phyloP scores from a whole-genome alignment of 1,284 basidiomycete species.

The Trichosporon sp. region DNA sequence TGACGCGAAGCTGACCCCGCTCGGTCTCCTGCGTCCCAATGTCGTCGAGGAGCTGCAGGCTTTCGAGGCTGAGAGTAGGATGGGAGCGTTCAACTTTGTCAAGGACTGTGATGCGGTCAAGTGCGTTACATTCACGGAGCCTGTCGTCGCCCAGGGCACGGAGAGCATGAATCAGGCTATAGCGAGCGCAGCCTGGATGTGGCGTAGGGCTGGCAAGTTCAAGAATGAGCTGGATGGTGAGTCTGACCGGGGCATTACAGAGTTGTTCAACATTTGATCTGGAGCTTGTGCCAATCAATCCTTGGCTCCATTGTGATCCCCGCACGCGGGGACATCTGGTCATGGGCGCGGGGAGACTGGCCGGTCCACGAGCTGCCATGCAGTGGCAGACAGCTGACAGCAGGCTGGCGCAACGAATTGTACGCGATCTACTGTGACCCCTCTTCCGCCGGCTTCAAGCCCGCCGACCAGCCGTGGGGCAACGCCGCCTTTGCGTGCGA shows the following conservation, averaged over 20 bases:
- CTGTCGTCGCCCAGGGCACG: slow-evolving; percentile 36
- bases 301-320: too few species aligned
- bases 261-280: too few species aligned
- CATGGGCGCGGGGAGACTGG: too few species aligned
- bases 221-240: slow-evolving; percentile 53
- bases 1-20: slow-evolving; percentile 21
- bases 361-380: too few species aligned
- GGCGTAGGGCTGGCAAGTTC: slow-evolving; percentile 55
- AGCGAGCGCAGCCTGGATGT: slow-evolving; percentile 46
- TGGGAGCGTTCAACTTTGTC: slow-evolving; percentile 20
- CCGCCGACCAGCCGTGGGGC: slow-evolving; percentile 27
- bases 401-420: slow-evolving; percentile 78
- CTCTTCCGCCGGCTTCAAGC: slow-evolving; percentile 56
- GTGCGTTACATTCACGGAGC: slow-evolving; percentile 40
- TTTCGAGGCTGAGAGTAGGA: background rate
- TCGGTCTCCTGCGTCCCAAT: slow-evolving; percentile 32
- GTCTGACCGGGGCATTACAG: slow-evolving; percentile 24
- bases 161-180: slow-evolving; percentile 49
- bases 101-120: slow-evolving; percentile 16
- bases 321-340: too few species aligned
- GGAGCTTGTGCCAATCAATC: too few species aligned
- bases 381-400: background rate
- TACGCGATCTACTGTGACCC: slow-evolving; percentile 79
- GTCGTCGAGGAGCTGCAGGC: slow-evolving; percentile 22
- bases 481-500: slow-evolving; percentile 87